Percentiles rank a stretch among this genome's conserved stretches.
Evolutionary conservation across 1,139 yeast genomes (phyloP).

Genomic region (Yamadazyma pseudoaaseri): DNA sequence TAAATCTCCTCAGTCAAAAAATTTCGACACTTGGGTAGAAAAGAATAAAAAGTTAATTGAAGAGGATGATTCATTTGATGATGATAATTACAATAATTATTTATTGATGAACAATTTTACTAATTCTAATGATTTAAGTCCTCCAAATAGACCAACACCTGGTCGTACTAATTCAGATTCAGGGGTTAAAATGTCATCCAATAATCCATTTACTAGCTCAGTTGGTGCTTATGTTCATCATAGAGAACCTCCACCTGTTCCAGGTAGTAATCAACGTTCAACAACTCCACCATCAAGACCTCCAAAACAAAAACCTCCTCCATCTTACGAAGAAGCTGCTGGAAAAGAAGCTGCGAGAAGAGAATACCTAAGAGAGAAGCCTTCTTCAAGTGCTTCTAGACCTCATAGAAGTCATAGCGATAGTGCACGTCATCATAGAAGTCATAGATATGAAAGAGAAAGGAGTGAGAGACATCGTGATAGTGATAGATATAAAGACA

Average conservation of each 20-base stretch:
- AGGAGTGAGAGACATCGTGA: constrained; percentile 10
- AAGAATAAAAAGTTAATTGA: constrained; percentile 45
- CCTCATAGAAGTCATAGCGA: constrained; percentile 18
- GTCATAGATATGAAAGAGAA: constrained; percentile 10
- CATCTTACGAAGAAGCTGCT: constrained; percentile 73
- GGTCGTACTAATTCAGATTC: constrained; percentile 31
- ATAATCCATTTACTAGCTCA: constrained; percentile 58
- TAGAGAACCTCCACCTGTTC: constrained; percentile 36
- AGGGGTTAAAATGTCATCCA: constrained; percentile 49
- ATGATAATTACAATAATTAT: constrained; percentile 18
- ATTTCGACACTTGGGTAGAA: constrained; percentile 53
- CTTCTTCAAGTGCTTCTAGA: constrained; percentile 20
- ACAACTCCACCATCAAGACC: constrained; percentile 32
- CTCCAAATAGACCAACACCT: constrained; percentile 14
- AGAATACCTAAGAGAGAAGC: constrained; percentile 55
- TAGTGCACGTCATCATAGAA: constrained; percentile 8
- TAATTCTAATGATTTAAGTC: constrained; percentile 14
- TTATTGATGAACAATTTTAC: constrained; percentile 12
- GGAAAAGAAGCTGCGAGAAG: constrained; percentile 40
- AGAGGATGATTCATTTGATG: constrained; percentile 43
- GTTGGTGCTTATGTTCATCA: constrained; percentile 30
- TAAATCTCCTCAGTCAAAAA: constrained; percentile 22
- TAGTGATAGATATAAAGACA: constrained; percentile 11
- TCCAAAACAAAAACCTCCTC: constrained; percentile 27
- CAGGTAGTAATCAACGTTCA: constrained; percentile 14